Conservation (phyloP, 306 rosid species). For the Sindora glabra region DNA sequence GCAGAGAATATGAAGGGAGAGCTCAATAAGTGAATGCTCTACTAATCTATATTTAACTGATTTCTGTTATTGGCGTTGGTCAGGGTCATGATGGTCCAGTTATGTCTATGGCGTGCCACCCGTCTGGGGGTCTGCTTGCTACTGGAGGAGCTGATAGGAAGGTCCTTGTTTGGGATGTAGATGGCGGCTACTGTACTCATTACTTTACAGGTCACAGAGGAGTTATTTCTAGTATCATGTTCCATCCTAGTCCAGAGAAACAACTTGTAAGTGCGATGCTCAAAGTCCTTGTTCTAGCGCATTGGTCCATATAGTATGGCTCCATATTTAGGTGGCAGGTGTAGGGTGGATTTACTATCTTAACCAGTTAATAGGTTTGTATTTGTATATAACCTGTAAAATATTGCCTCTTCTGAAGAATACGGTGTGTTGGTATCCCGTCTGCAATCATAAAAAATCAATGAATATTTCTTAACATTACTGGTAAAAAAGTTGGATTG, state of each 20-base stretch:
- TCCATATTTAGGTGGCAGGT: background rate
- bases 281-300: background rate
- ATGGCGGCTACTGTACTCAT: slow-evolving; percentile 92
- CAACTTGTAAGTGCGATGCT: slow-evolving; percentile 47
- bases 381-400: background rate
- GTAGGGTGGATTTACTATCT: background rate
- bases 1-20: background rate
- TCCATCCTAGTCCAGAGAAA: slow-evolving; percentile 53
- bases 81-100: slow-evolving; percentile 92
- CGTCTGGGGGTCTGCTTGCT: slow-evolving; percentile 87
- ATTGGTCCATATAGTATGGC: background rate
- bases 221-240: too few species aligned
- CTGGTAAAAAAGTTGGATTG: too few species aligned
- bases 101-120: slow-evolving; percentile 33
- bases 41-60: background rate
- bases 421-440: background rate
- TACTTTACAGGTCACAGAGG: slow-evolving; percentile 71
- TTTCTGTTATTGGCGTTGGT: background rate
- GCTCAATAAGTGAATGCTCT: background rate
- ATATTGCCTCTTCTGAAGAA: background rate
- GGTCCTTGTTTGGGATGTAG: slow-evolving; percentile 89
- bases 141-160: slow-evolving; percentile 93
- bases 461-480: too few species aligned
- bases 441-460: too few species aligned
- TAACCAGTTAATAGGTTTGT: background rate